These are phyloP conservation scores for Trichoderma breve DNA, from an alignment of 2,329 filamentous ascomycete species.

Conservation along the genomic window DNA sequence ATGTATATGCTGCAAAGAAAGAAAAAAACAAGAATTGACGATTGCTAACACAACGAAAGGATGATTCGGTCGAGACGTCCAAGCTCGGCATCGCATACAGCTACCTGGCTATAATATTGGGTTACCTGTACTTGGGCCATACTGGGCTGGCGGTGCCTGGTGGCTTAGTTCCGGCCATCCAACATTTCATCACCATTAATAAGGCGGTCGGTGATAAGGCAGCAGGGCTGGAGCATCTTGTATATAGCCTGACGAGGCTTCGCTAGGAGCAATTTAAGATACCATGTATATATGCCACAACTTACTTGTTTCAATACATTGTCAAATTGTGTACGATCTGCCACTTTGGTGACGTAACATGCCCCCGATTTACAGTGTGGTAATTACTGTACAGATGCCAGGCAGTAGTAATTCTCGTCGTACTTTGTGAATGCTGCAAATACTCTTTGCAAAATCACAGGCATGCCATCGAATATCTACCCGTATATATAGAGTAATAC, in stretches of 20 bases:
- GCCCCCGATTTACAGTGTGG: not conserved
- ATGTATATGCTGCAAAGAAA: conserved; percentile 26
- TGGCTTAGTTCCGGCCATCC: conserved; percentile 22
- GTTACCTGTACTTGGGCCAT: conserved; percentile 65
- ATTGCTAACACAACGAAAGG: conserved; percentile 41
- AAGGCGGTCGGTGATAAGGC: not conserved
- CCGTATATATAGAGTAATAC: not conserved
- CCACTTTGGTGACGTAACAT: not conserved
- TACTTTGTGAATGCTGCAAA: not conserved
- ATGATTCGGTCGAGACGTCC: conserved; percentile 70
- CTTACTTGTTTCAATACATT: not conserved
- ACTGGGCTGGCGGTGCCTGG: not conserved
- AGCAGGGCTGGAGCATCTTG: conserved; percentile 9
- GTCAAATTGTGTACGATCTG: not conserved
- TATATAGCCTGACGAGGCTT: not conserved
- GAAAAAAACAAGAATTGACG: not conserved
- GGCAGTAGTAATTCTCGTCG: not conserved
- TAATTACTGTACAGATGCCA: not conserved
- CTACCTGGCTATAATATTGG: conserved; percentile 80
- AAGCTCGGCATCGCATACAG: conserved; percentile 80
- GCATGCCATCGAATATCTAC: not conserved
- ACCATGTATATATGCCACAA: not conserved
- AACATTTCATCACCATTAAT: conserved; percentile 12
- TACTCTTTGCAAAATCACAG: not conserved
- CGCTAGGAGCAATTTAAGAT: not conserved